These are phyloP conservation scores for Blepharisma japonicum DNA, from an alignment of 73 alveolate species.

Conservation along the genomic window DNA sequence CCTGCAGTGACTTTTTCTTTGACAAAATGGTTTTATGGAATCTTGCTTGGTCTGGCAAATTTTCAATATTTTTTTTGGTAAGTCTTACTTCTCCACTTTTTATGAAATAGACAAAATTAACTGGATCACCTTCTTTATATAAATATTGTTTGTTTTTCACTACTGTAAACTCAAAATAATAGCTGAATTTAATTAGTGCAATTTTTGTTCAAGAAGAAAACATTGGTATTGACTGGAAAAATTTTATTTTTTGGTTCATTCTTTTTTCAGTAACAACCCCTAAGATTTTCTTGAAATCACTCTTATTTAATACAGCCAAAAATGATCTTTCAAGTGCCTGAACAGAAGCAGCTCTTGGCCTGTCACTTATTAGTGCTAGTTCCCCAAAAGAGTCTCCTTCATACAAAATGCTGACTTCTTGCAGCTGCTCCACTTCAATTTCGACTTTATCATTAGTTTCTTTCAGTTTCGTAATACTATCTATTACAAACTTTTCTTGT, in stretches of 20 bases:
- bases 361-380: constrained; percentile 74
- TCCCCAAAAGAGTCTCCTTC: constrained; percentile 73
- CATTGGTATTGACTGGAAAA: constrained; percentile 42
- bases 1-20: too few species aligned
- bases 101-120: constrained; percentile 38
- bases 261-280: constrained; percentile 46
- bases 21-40: too few species aligned
- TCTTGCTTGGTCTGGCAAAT: background rate
- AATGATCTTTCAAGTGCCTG: constrained; percentile 39
- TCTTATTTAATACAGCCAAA: constrained; percentile 35
- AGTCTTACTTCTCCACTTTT: constrained; percentile 59
- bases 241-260: constrained; percentile 28
- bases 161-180: constrained; percentile 28
- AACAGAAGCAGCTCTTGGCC: constrained; percentile 78
- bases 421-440: constrained; percentile 19
- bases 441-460: background rate
- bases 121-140: constrained; percentile 43
- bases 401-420: constrained; percentile 33
- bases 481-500: background rate
- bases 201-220: constrained; percentile 45
- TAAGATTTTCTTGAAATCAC: constrained; percentile 38
- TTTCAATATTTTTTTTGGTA: constrained; percentile 29
- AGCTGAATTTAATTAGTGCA: constrained; percentile 43
- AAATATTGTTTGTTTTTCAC: constrained; percentile 41
- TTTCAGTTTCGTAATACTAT: background rate